These are phyloP conservation scores for Nitzschia palea DNA, from an alignment of 108 stramenopile species.

Conservation along the genomic window DNA sequence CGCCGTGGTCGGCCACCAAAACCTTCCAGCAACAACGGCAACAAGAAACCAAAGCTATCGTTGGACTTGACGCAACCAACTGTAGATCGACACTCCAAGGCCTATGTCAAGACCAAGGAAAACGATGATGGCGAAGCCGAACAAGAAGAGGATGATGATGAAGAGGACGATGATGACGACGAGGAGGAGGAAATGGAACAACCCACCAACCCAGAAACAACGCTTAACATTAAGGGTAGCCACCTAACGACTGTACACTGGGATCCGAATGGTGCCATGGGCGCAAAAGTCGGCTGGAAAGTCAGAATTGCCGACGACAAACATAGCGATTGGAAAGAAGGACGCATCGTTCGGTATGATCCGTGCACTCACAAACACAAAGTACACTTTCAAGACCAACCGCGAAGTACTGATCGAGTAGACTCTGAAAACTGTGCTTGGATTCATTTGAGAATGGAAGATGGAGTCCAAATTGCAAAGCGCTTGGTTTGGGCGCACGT, in stretches of 20 bases:
- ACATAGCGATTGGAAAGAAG: conserved; percentile 47
- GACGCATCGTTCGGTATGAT: conserved; percentile 63
- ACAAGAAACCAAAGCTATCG: conserved; percentile 22
- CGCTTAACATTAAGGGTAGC: conserved; percentile 24
- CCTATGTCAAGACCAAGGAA: conserved; percentile 4
- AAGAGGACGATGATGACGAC: conserved; percentile 24
- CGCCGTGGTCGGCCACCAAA: conserved; percentile 30
- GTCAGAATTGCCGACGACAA: conserved; percentile 44
- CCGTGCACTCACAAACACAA: conserved; percentile 71
- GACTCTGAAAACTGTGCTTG: conserved; percentile 37
- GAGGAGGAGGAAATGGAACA: conserved; percentile 33
- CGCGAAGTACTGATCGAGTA: conserved; percentile 29
- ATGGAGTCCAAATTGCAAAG: conserved; percentile 50
- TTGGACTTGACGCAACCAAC: conserved; percentile 30
- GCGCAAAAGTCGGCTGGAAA: conserved; percentile 49
- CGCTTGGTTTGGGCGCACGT: conserved; percentile 69
- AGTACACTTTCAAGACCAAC: conserved; percentile 29
- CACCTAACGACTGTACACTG: conserved; percentile 53
- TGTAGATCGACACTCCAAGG: neutral
- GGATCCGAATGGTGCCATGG: conserved; percentile 49
- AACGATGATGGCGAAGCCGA: conserved; percentile 9
- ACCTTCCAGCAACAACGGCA: neutral
- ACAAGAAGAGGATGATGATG: conserved; percentile 8
- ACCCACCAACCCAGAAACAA: conserved; percentile 48
- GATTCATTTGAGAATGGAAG: conserved; percentile 49